phyloP scores from a whole-genome alignment of 805 yeast genomes.

The Diddensiella transvaalensis region DNA sequence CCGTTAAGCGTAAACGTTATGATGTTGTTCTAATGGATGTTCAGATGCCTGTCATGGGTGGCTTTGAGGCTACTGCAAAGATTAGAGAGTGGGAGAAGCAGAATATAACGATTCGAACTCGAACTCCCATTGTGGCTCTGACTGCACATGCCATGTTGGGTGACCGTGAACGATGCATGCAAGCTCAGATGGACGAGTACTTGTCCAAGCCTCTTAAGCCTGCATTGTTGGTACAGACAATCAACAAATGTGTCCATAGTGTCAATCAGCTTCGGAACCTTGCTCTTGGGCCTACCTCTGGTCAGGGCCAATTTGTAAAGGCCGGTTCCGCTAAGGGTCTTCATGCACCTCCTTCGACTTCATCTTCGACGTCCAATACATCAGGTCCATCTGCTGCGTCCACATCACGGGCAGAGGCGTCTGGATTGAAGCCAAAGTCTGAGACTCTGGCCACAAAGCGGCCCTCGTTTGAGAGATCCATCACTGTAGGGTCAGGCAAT shows the following conservation, averaged over 20 bases:
- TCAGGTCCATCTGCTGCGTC: not conserved
- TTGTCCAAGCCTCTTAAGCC: slow-evolving; percentile 86
- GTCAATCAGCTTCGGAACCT: slow-evolving; percentile 37
- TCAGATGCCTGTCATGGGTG: slow-evolving; percentile 95
- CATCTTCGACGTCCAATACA: not conserved
- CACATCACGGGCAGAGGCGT: not conserved
- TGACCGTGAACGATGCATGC: slow-evolving; percentile 79
- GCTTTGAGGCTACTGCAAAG: slow-evolving; percentile 84
- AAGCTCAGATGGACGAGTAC: slow-evolving; percentile 91
- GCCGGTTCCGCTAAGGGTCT: not conserved
- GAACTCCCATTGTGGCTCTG: slow-evolving; percentile 84
- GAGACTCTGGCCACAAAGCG: not conserved
- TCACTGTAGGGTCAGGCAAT: not conserved
- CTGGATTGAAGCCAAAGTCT: not conserved
- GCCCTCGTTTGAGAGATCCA: slow-evolving; percentile 1
- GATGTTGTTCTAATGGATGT: slow-evolving; percentile 91
- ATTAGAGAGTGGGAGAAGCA: slow-evolving; percentile 86
- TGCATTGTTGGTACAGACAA: slow-evolving; percentile 75
- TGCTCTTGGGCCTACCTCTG: slow-evolving; percentile 34
- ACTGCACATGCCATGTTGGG: slow-evolving; percentile 96
- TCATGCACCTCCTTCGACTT: not conserved
- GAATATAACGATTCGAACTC: slow-evolving; percentile 64
- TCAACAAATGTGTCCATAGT: slow-evolving; percentile 70
- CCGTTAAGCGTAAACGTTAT: slow-evolving; percentile 60
- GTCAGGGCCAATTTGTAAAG: slow-evolving; percentile 3